Evolutionary conservation across 805 yeast genomes (phyloP), one percentile per base, ranked within the genome.

Genomic region (Millerozyma miso): DNA sequence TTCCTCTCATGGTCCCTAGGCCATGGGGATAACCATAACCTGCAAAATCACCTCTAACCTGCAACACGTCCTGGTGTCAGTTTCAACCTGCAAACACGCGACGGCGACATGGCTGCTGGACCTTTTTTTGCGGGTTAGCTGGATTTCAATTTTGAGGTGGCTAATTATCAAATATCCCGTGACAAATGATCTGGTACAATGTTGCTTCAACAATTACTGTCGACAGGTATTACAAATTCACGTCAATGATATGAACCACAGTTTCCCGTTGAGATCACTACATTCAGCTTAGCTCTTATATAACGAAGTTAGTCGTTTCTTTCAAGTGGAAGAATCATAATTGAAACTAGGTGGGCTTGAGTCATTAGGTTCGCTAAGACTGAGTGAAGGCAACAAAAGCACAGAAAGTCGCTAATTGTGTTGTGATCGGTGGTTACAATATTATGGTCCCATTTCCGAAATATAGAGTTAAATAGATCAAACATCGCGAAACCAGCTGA

Each of bases 201-300:
- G 10, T 23, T 23, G 29, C 29, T 23, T 23, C 29, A 23, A 23
- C 29, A 23, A 23, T 23, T 23, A 23, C 10, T 7, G 29, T 23
- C 29, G 29, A 23, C 10, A 23, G 10, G 10, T 23, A 23, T 6
- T 23, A 23, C 6, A 23, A 23, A 23, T 23, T 23, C 29, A 23
- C 29, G 29, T 23, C 29, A 23, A 23, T 32, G n/a, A 6, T 13
- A 32, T 32, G 34, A 32, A 32, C 34, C 34, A 32, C 34, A 32
- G 34, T 32, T 32, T 32, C 34, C 17, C 54, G 46, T 40, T 57
- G 64, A 6, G 64, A 60, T 44, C 57, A 58, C 38, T 58, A 62
- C 29, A 23, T 23, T 23, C 29, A 23, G 29, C 29, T 23, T 10
- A 23, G 29, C 10, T 23, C 29, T 23, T 23, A 23, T 23, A 23